Percentiles rank a stretch among this genome's conserved stretches.
Conservation (phyloP, 176 grass and related monocot species). For the Oryza australiensis region DNA sequence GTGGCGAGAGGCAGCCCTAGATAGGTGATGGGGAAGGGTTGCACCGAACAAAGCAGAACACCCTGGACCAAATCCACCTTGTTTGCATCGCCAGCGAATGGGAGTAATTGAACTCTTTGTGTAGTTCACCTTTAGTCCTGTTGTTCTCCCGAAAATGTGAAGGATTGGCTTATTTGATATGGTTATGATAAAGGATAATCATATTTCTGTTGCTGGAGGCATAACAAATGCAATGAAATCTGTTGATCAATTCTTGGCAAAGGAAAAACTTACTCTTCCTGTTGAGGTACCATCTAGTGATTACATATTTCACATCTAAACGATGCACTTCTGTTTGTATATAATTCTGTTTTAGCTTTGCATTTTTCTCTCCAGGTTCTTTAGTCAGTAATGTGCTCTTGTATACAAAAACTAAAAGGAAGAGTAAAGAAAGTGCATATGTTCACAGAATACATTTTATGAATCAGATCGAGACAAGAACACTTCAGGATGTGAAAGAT, state of each 20-base stretch:
- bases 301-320: neutral
- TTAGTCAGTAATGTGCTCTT: neutral
- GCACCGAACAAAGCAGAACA: too few species aligned
- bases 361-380: neutral
- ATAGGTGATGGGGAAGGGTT: too few species aligned
- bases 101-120: too few species aligned
- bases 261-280: conserved; percentile 72
- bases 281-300: conserved; percentile 66
- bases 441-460: neutral
- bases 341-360: neutral
- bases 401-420: neutral
- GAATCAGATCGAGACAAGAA: conserved; percentile 91
- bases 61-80: too few species aligned
- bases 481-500: conserved; percentile 82
- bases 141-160: too few species aligned
- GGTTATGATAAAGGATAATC: conserved; percentile 99
- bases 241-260: conserved; percentile 73
- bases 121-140: too few species aligned
- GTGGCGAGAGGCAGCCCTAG: too few species aligned
- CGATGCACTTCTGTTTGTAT: neutral
- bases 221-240: conserved; percentile 79
- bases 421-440: neutral
- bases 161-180: conserved; percentile 99
- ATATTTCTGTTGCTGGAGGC: conserved; percentile 91
- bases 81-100: too few species aligned